Evolutionary conservation across 345 rosid species (phyloP), one percentile per base, ranked within the genome.

Genomic region (Melaleuca alternifolia): DNA sequence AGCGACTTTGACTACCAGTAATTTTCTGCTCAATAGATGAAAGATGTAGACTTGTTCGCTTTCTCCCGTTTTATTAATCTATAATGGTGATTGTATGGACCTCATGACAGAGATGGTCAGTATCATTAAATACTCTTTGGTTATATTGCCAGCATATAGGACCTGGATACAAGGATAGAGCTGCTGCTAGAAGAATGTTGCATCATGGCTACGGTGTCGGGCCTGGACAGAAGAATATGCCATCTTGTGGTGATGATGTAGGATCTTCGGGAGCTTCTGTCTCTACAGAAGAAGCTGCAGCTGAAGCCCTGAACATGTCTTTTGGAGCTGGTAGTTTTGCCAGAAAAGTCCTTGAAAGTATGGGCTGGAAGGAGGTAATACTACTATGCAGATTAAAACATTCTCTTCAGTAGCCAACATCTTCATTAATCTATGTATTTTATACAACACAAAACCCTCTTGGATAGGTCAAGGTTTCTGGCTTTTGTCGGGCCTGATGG

Each of bases 291-390:
- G 95, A 93, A 82, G 95, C 94, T 48, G 91, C 94, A 86, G 92
- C 94, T 84, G 96, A 95, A 87, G 96, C 97, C 87, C 89, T 92
- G 89, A 92, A 92, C 90, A 86, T 91, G 88, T 89, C 97, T 84
- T 94, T 96, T 89, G 99, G 98, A 85, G 87, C 92, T 62, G 95
- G 96, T 88, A 96, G 98, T 85, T 95, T 93, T 90, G 98, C 95
- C 85, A 92, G 97, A 90, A 96, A 87, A 86, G 93, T 96, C 56
- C 94, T 96, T 54, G 91, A 95, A 91, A 91, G 91, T 91, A 95
- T 95, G 98, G 98, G 99, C 59, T 96, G 98, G 98, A 95, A 92
- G 87, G 96, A 96, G 96, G 98, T 93, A 71, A 92, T 85, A 33
- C 50, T 71, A 51, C 26, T 10, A 41, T 11, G 28, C 50, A 84